Evolutionary conservation across 2,329 filamentous ascomycete species (phyloP).

Genomic region (Orbilia quercus): DNA sequence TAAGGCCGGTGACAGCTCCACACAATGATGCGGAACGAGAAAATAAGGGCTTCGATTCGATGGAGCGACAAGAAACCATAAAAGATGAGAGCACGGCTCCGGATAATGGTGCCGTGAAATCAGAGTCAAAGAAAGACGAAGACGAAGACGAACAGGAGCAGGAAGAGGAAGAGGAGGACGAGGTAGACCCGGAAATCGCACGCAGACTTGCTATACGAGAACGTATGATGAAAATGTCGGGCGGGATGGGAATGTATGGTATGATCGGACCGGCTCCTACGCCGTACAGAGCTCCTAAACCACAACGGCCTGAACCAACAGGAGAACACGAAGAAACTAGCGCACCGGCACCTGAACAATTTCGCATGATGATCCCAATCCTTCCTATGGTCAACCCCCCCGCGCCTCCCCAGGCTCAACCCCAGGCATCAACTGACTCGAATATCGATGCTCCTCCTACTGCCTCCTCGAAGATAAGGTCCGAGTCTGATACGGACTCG

Average conservation of each 20-base stretch:
- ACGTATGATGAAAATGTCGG: conserved; percentile 98
- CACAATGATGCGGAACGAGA: conserved; percentile 5
- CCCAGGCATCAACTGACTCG: conserved; percentile 7
- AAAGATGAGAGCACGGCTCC: conserved; percentile 63
- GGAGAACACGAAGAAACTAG: conserved; percentile 25
- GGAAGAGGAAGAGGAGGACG: conserved; percentile 60
- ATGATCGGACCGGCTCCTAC: conserved; percentile 66
- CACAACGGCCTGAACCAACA: conserved; percentile 23
- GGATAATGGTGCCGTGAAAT: conserved; percentile 61
- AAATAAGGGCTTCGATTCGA: neutral
- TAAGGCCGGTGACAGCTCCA: neutral
- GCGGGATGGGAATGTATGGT: conserved; percentile 91
- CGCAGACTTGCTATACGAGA: conserved; percentile 89
- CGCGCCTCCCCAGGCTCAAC: neutral
- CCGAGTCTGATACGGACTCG: conserved; percentile 47
- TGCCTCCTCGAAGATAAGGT: conserved; percentile 21
- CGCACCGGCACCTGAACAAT: conserved; percentile 32
- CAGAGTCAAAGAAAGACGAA: conserved; percentile 65
- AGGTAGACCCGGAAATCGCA: conserved; percentile 85
- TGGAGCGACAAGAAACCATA: conserved; percentile 62
- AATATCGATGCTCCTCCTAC: conserved; percentile 23
- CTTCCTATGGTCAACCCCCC: conserved; percentile 38
- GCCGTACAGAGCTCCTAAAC: conserved; percentile 59
- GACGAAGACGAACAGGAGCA: conserved; percentile 50
- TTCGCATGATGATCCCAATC: conserved; percentile 48